phyloP scores from a whole-genome alignment of 2,329 filamentous ascomycete genomes.

The Diaporthe sp. region DNA sequence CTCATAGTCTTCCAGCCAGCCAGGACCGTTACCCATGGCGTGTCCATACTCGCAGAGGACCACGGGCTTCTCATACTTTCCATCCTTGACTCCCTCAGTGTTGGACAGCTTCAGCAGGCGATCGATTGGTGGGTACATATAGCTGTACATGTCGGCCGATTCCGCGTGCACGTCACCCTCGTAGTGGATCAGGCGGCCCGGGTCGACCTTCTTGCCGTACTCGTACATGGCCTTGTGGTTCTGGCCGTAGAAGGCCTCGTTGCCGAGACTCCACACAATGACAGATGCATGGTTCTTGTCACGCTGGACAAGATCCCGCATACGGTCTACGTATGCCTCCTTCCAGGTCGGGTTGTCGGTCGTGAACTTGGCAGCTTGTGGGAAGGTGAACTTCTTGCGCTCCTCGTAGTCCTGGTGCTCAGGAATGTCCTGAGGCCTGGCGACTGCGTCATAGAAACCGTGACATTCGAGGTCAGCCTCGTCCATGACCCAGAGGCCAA shows the following conservation, averaged over 20 bases:
- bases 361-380: conserved; percentile 65
- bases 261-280: conserved; percentile 79
- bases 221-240: conserved; percentile 77
- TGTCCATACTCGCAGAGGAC: conserved; percentile 68
- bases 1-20: conserved; percentile 75
- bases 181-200: conserved; percentile 71
- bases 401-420: conserved; percentile 69
- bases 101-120: conserved; percentile 58
- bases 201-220: conserved; percentile 67
- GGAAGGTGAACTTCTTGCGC: conserved; percentile 66
- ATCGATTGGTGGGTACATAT: conserved; percentile 72
- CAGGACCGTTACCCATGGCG: conserved; percentile 81
- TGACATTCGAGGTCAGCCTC: conserved; percentile 65
- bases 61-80: conserved; percentile 65
- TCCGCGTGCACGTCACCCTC: conserved; percentile 71
- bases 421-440: conserved; percentile 61
- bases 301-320: conserved; percentile 70
- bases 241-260: conserved; percentile 77
- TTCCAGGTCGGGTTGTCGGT: conserved; percentile 71
- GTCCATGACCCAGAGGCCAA: conserved; percentile 71
- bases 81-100: conserved; percentile 55
- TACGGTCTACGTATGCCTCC: conserved; percentile 75
- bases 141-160: conserved; percentile 73
- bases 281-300: conserved; percentile 79
- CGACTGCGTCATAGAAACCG: conserved; percentile 62